Evolutionary conservation across 2,329 filamentous ascomycete species (phyloP), one percentile per base, ranked within the genome.

Genomic region (Apiospora pterosperma): DNA sequence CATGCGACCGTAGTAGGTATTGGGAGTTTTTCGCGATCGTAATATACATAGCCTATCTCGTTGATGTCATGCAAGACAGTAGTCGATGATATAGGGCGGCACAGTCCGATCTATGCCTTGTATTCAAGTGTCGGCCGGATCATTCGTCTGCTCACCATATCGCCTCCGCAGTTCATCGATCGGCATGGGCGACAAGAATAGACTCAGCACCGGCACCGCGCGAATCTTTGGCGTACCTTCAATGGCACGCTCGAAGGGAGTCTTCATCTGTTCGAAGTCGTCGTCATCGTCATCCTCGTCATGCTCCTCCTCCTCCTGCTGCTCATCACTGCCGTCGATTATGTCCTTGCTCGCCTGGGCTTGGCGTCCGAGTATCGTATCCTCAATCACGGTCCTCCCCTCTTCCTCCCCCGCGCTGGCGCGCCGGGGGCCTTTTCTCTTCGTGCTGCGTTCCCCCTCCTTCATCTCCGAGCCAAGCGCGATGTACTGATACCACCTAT

Each of bases 211-310:
- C 19, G 85, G 84, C 62, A 83, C 76, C 25, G 76, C 79, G 66
- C 80, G 79, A 66, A 80, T 74, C 25, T 80, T 78, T n/a, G 77
- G 76, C 44, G 72, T 79, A 34, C 82, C 81, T 69, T 82, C 74
- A 23, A 85, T 76, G 5, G 85, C 85, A 67, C 81, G 79, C 73
- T 86, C 82, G 67, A 89, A 85, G 2, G 84, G 81, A n/a, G 79
- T 84, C 65, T 82, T 80, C 80, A 86, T 85, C 12, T 79, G 75
- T 74, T 90, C 87, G 68, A 90, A 90, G 25, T 80, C 81, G 55
- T 81, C 80, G 3, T 77, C 76, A 1, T 79, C 78, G 10, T 79
- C 73, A 4, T 67, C 70, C 3, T 70, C 74, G 0, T 72, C 68
- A 12, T 68, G 71, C 66, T 73, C 74, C 1, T 67, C 72, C 8